A percentile compares a stretch with the other conserved stretches of the same genome.
Evolutionary conservation across 169 alveolate species (phyloP).

Genomic region (Eimeria brunetti): DNA sequence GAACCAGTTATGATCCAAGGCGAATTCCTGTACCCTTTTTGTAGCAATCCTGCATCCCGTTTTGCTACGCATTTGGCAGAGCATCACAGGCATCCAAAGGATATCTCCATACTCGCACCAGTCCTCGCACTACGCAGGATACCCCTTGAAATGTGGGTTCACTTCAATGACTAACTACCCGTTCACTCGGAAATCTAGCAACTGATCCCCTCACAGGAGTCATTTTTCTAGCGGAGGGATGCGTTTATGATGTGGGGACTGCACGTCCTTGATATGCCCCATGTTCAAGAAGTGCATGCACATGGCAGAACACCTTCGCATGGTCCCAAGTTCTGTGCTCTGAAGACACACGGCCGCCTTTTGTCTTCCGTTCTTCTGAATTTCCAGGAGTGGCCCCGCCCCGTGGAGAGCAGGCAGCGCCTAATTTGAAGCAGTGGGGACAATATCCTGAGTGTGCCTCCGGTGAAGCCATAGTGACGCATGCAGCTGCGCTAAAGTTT

Average conservation of each 20-base stretch:
- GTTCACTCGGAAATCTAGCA: not conserved
- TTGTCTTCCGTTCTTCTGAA: not conserved
- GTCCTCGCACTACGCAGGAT: too few relatives aligned
- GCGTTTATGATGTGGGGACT: not conserved
- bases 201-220: not conserved
- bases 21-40: not conserved
- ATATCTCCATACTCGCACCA: not conserved
- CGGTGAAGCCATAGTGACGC: not conserved
- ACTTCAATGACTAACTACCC: not conserved
- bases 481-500: too few relatives aligned
- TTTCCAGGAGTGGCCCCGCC: not conserved
- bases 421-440: too few relatives aligned
- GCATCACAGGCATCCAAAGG: not conserved
- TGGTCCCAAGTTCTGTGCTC: not conserved
- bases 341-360: not conserved
- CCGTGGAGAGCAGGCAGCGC: not conserved
- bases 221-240: not conserved
- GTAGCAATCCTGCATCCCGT: not conserved
- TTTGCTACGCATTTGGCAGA: not conserved
- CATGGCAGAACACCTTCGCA: not conserved
- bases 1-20: not conserved
- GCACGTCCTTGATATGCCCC: not conserved
- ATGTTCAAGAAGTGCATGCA: not conserved
- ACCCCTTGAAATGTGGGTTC: not conserved
- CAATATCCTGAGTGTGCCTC: too few relatives aligned